Percentiles rank a stretch among this genome's conserved stretches.
Evolutionary conservation across 495 filamentous ascomycete species (phyloP).

Genomic region (Aspergillus asperescens): DNA sequence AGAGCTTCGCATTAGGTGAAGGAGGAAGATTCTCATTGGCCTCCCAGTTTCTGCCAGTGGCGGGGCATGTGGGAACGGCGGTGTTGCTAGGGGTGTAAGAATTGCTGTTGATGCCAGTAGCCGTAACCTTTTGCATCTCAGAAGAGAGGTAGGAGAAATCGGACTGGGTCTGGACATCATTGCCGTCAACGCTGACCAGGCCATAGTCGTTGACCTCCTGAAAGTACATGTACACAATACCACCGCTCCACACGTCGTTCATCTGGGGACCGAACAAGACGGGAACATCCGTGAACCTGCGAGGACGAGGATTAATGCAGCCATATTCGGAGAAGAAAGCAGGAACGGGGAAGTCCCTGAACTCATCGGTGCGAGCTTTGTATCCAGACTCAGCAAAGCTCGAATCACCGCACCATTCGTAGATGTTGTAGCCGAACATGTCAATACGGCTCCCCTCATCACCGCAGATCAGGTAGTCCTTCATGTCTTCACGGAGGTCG

Average conservation of each 20-base stretch:
- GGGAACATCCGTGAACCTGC: conserved; percentile 77
- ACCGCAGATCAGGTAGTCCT: conserved; percentile 92
- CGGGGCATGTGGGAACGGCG: conserved; percentile 67
- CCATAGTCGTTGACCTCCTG: conserved; percentile 88
- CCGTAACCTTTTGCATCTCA: conserved; percentile 62
- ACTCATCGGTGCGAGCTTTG: conserved; percentile 73
- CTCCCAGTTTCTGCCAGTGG: conserved; percentile 57
- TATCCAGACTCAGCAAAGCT: conserved; percentile 70
- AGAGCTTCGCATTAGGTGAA: conserved; percentile 68
- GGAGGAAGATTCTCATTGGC: conserved; percentile 75
- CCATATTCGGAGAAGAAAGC: conserved; percentile 99
- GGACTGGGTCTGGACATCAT: conserved; percentile 51
- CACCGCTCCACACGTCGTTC: conserved; percentile 83
- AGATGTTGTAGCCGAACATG: conserved; percentile 99
- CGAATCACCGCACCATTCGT: conserved; percentile 93
- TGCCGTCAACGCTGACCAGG: conserved; percentile 60
- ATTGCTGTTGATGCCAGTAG: conserved; percentile 56
- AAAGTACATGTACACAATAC: conserved; percentile 98
- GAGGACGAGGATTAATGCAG: conserved; percentile 74
- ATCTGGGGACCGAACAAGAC: conserved; percentile 78
- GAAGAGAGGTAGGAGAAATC: conserved; percentile 74
- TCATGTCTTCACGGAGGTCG: conserved; percentile 69
- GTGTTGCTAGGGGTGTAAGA: conserved; percentile 68
- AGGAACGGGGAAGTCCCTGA: conserved; percentile 80
- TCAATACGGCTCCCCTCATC: conserved; percentile 65